Evolutionary conservation across 1,284 basidiomycete species (phyloP).

Genomic region (Puccinia coronata): DNA sequence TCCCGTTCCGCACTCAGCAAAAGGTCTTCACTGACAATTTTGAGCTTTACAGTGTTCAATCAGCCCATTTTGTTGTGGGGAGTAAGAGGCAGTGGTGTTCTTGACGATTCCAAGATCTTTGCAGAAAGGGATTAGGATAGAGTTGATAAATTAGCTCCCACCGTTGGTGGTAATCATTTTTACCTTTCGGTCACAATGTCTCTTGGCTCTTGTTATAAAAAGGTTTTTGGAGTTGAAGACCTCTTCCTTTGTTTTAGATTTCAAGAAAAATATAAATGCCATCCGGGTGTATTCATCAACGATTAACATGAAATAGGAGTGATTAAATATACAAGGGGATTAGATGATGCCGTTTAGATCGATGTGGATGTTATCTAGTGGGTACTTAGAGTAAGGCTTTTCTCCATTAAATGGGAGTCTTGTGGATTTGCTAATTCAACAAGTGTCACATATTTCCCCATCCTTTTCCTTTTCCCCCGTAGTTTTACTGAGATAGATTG

Average conservation of each 20-base stretch:
- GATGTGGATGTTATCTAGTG: background rate
- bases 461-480: background rate
- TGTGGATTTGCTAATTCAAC: background rate
- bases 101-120: background rate
- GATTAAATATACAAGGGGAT: background rate
- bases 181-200: conserved; percentile 1
- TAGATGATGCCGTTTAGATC: background rate
- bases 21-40: no score
- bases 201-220: background rate
- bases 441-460: background rate
- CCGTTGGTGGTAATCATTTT: conserved; percentile 7
- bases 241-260: background rate
- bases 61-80: conserved; percentile 20
- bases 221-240: background rate
- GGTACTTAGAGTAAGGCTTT: background rate
- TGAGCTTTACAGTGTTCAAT: no score
- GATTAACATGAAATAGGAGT: background rate
- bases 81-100: background rate
- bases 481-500: background rate
- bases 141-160: conserved; percentile 6
- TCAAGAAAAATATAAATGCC: background rate
- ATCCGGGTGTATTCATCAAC: background rate
- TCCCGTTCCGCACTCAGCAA: no score
- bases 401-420: background rate
- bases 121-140: background rate